Percentiles rank a stretch among this genome's conserved stretches.
Evolutionary conservation across 768 basidiomycete genomes (phyloP).

Genomic region (Termitomyces sp.): DNA sequence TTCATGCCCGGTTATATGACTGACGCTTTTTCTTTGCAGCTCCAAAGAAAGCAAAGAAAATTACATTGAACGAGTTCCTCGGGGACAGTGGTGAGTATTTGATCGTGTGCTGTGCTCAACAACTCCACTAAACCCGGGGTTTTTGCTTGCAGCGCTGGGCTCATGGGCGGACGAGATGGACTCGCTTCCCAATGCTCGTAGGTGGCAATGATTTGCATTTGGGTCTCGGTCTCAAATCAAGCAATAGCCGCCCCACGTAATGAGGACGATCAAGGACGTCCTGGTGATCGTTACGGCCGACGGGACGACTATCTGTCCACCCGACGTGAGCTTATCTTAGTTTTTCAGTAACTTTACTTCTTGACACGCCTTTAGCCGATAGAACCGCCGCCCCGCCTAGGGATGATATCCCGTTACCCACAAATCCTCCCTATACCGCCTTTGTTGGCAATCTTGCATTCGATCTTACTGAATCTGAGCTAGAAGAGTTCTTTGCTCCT

Average conservation of each 20-base stretch:
- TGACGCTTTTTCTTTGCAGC: conserved; percentile 35
- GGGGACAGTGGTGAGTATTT: conserved; percentile 68
- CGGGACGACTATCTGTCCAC: conserved; percentile 61
- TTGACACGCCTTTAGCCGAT: conserved; percentile 36
- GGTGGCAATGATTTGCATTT: conserved; percentile 26
- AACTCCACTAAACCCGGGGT: conserved; percentile 10
- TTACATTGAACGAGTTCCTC: conserved; percentile 89
- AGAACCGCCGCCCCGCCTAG: conserved; percentile 52
- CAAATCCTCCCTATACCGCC: conserved; percentile 91
- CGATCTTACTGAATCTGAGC: conserved; percentile 79
- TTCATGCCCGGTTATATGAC: background rate
- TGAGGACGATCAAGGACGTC: conserved; percentile 56
- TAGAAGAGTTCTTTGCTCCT: conserved; percentile 74
- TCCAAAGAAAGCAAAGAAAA: conserved; percentile 90
- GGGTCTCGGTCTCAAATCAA: conserved; percentile 7
- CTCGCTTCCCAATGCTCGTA: conserved; percentile 86
- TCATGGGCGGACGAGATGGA: conserved; percentile 99
- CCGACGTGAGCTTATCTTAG: conserved; percentile 42
- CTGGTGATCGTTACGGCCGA: conserved; percentile 49
- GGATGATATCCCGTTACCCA: conserved; percentile 95
- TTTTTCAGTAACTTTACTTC: background rate
- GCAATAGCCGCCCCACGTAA: conserved; percentile 58
- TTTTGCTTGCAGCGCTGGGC: conserved; percentile 54
- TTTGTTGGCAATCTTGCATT: conserved; percentile 95
- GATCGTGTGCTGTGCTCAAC: conserved; percentile 12